phyloP scores from a whole-genome alignment of 2,329 filamentous ascomycete species.

The Fusarium sp. region DNA sequence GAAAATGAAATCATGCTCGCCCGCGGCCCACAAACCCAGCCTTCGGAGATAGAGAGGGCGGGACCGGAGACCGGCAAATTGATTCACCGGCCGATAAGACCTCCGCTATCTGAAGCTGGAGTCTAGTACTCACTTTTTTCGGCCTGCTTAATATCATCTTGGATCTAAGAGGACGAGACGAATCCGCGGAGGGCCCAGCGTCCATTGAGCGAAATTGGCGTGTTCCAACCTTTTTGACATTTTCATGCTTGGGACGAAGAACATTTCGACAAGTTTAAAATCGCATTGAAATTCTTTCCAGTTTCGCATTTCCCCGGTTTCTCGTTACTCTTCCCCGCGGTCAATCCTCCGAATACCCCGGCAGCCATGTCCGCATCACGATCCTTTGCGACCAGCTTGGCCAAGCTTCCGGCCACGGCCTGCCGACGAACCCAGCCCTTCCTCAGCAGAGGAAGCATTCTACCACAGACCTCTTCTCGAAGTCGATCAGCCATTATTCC shows the following conservation, averaged over 20 bases:
- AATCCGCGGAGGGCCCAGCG: slow-evolving; percentile 37
- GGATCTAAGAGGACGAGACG: slow-evolving; percentile 47
- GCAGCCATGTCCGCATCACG: slow-evolving; percentile 49
- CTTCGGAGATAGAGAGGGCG: slow-evolving; percentile 37
- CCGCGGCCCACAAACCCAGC: slow-evolving; percentile 30
- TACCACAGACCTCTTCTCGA: slow-evolving; percentile 35
- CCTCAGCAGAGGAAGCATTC: slow-evolving; percentile 20
- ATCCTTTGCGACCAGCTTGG: slow-evolving; percentile 48
- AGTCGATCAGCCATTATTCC: slow-evolving; percentile 25
- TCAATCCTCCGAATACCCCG: slow-evolving; percentile 28
- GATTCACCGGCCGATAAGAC: slow-evolving; percentile 50
- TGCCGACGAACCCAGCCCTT: slow-evolving; percentile 47
- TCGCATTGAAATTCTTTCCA: slow-evolving; percentile 10
- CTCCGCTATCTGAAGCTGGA: slow-evolving; percentile 42
- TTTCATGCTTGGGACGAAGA: slow-evolving; percentile 19
- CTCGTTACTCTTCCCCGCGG: slow-evolving; percentile 12
- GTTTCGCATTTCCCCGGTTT: slow-evolving; percentile 10
- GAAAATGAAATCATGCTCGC: slow-evolving; percentile 51
- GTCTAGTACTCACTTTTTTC: slow-evolving; percentile 40
- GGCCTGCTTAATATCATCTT: slow-evolving; percentile 47
- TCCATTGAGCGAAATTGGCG: slow-evolving; percentile 47
- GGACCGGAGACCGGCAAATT: slow-evolving; percentile 48
- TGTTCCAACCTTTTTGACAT: slow-evolving; percentile 24
- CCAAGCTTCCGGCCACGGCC: slow-evolving; percentile 47
- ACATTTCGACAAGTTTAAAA: not conserved